A percentile compares a stretch with the other conserved stretches of the same genome.
Conservation (phyloP, 768 basidiomycete genomes). For the Pleurotus citrinopileatus region DNA sequence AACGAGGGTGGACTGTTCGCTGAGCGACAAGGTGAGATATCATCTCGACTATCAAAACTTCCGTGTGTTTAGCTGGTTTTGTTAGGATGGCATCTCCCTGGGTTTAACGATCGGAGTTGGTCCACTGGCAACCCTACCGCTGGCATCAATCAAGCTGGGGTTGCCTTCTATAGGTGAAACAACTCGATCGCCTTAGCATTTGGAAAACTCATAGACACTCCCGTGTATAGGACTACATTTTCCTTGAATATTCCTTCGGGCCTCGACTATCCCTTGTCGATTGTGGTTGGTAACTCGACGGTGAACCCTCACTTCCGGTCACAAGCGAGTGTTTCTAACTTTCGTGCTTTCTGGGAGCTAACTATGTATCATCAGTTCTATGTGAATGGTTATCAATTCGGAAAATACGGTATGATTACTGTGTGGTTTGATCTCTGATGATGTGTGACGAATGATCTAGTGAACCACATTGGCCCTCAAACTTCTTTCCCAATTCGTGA, state of each 20-base stretch:
- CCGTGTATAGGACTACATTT: conserved; percentile 34
- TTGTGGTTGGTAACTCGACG: conserved; percentile 43
- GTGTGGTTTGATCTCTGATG: neutral
- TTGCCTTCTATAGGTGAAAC: conserved; percentile 43
- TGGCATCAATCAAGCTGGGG: conserved; percentile 41
- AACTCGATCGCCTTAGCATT: neutral
- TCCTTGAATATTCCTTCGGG: conserved; percentile 39
- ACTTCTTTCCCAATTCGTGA: conserved; percentile 39
- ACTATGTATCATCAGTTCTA: conserved; percentile 26
- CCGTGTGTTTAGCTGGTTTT: neutral
- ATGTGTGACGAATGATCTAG: conserved; percentile 17
- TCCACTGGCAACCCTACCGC: conserved; percentile 34
- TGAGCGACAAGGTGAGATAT: conserved; percentile 43
- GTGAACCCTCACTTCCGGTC: conserved; percentile 41
- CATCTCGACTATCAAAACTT: conserved; percentile 11
- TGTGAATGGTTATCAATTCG: conserved; percentile 44
- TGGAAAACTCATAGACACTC: neutral
- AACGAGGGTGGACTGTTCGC: conserved; percentile 60
- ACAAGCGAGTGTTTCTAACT: conserved; percentile 23
- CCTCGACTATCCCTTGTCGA: conserved; percentile 46
- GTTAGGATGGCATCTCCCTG: conserved; percentile 61
- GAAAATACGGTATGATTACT: conserved; percentile 35
- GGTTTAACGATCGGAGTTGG: conserved; percentile 49
- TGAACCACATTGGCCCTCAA: conserved; percentile 43
- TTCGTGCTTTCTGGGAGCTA: neutral